Evolutionary conservation across 2,329 filamentous ascomycete genomes (phyloP).

Genomic region (Dothideomycetes sp.): DNA sequence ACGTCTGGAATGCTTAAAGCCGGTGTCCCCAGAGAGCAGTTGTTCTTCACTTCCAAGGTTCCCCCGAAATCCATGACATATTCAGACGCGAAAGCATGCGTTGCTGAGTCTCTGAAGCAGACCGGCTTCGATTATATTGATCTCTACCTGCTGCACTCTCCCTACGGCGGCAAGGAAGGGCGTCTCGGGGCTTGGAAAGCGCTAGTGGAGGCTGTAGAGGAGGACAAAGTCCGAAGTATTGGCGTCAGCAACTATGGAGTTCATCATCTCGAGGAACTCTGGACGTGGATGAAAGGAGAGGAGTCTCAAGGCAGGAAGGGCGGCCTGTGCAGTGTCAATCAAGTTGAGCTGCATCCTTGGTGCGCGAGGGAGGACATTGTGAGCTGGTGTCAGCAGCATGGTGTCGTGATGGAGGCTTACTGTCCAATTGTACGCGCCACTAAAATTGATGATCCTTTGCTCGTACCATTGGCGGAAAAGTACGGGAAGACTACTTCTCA

Average conservation of each 20-base stretch:
- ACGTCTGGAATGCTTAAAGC: conserved; percentile 41
- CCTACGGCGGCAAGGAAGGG: conserved; percentile 39
- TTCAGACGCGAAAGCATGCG: conserved; percentile 49
- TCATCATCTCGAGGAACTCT: conserved; percentile 43
- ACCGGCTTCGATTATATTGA: conserved; percentile 40
- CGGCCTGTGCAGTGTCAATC: conserved; percentile 69
- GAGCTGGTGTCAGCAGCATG: conserved; percentile 56
- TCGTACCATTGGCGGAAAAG: conserved; percentile 43
- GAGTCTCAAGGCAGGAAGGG: conserved; percentile 49
- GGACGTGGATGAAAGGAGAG: conserved; percentile 47
- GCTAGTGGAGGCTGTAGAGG: conserved; percentile 41
- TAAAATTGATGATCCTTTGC: conserved; percentile 40
- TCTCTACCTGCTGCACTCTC: conserved; percentile 40
- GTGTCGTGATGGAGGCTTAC: conserved; percentile 37
- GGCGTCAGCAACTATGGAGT: conserved; percentile 46
- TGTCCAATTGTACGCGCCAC: conserved; percentile 32
- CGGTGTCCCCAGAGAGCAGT: conserved; percentile 39
- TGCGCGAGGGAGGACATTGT: conserved; percentile 68
- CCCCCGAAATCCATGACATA: conserved; percentile 46
- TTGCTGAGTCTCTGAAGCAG: conserved; percentile 52
- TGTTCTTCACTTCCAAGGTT: conserved; percentile 55
- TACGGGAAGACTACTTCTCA: conserved; percentile 48
- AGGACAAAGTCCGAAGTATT: conserved; percentile 40
- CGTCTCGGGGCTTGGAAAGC: conserved; percentile 43
- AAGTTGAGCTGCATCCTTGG: conserved; percentile 89